Evolutionary conservation across 129 eudicot species (phyloP).

Genomic region (Chrysanthemum lavandulifolium): DNA sequence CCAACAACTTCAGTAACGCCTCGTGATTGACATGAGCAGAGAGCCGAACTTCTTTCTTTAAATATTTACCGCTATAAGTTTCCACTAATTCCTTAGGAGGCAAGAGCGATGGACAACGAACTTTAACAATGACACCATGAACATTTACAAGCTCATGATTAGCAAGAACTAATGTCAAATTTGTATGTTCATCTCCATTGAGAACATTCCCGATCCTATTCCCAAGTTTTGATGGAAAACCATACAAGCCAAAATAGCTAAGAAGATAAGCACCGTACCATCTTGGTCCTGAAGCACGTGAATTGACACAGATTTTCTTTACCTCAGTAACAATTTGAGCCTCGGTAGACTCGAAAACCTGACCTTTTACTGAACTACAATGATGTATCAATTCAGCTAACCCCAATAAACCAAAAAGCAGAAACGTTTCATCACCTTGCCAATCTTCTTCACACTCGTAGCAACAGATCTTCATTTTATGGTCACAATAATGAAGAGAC

Average conservation of each 20-base stretch:
- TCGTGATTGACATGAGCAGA: slow-evolving; percentile 67
- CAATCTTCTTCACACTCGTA: slow-evolving; percentile 52
- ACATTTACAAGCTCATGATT: slow-evolving; percentile 51
- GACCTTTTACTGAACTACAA: slow-evolving; percentile 24
- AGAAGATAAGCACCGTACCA: slow-evolving; percentile 70
- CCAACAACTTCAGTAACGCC: slow-evolving; percentile 62
- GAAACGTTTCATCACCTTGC: slow-evolving; percentile 68
- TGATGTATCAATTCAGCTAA: slow-evolving; percentile 65
- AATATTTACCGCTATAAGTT: slow-evolving; percentile 19
- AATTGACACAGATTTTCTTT: slow-evolving; percentile 38
- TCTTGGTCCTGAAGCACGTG: slow-evolving; percentile 62
- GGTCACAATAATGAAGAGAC: slow-evolving; percentile 50
- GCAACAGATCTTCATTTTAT: slow-evolving; percentile 61
- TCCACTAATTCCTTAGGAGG: slow-evolving; percentile 40
- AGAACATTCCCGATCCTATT: slow-evolving; percentile 47
- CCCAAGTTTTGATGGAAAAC: slow-evolving; percentile 68
- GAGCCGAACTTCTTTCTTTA: slow-evolving; percentile 46
- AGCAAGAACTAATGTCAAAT: slow-evolving; percentile 55
- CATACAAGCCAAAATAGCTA: slow-evolving; percentile 62
- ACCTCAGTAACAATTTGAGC: slow-evolving; percentile 45
- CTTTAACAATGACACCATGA: slow-evolving; percentile 59
- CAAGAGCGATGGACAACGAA: slow-evolving; percentile 72
- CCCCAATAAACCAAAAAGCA: slow-evolving; percentile 61
- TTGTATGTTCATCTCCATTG: slow-evolving; percentile 44
- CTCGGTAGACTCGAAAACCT: slow-evolving; percentile 29